Base-by-base conservation (phyloP, 768 basidiomycete species). In the Boletus rubescentipes region DNA sequence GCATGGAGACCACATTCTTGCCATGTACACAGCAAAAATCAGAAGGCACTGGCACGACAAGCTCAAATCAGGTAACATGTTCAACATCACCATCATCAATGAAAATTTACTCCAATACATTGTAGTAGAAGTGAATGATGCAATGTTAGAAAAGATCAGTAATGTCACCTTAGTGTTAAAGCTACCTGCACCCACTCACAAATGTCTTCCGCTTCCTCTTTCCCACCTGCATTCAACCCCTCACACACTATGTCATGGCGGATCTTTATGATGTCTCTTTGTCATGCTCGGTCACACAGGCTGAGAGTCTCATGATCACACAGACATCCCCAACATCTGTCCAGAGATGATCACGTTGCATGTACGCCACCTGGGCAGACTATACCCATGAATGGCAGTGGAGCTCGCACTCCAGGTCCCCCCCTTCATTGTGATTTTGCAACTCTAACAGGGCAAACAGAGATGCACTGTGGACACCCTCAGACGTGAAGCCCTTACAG, bases 11-110 rank as follows among this genome's bases (percentile, higher is more conserved):
- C 14, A 14, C 32, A 45, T 45, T 7, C 44, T 45, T 4, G 20
- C 20, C 20, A 45, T 20, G 0, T 45, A 45, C 15, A 31, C 4
- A 1, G 44, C 44, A 0, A 45, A 32, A 9, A 45, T 7, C 20
- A 21, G 44, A 3, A 10, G 43, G n/a, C 43, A 18, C 29, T 44
- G 43, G 43, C 43, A 45, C 11, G 20, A 20, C 38, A 34, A 14
- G 20, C 20, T 34, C 20, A 45, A 34, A 9, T 4, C 5, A 0
- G 32, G 32, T 7, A 18, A 15, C 2, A 5, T 20, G 0, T 45
- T 45, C 44, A 45, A 45, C 44, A 45, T 45, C 3, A 5, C 20
- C 18, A 11, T 45, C 16, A 45, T 45, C 30, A 45, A 45, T 11
- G 11, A n/a, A n/a, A n/a, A n/a, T n/a, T n/a, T n/a, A n/a, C n/a